These are phyloP conservation scores for Paratinospora sagittata DNA, from an alignment of 164 flowering plant species.

Conservation along the genomic window DNA sequence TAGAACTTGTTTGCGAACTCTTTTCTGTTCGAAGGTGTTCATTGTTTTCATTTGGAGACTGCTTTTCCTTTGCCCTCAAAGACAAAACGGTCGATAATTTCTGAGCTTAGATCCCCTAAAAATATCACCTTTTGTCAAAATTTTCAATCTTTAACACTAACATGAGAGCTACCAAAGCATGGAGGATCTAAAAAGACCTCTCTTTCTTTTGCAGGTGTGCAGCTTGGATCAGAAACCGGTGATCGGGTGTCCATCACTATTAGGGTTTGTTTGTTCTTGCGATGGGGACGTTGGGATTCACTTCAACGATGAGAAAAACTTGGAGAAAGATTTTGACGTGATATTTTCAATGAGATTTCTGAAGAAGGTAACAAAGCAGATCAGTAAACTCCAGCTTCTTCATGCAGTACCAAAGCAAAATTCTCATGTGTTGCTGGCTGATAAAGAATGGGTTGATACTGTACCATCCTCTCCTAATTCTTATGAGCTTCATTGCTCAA, in stretches of 20 bases:
- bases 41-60: background rate
- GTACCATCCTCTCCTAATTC: constrained; percentile 59
- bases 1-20: too few relatives aligned
- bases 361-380: constrained; percentile 40
- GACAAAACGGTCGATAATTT: background rate
- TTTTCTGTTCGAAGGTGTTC: too few relatives aligned
- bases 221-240: constrained; percentile 20
- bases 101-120: too few relatives aligned
- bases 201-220: constrained; percentile 43
- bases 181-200: background rate
- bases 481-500: constrained; percentile 50
- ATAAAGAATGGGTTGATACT: constrained; percentile 67
- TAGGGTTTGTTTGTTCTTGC: constrained; percentile 45
- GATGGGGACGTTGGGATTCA: constrained; percentile 58
- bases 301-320: constrained; percentile 12
- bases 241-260: constrained; percentile 28
- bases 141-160: background rate
- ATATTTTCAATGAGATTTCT: constrained; percentile 50
- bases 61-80: background rate
- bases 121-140: too few relatives aligned
- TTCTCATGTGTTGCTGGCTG: constrained; percentile 49
- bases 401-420: constrained; percentile 26
- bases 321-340: constrained; percentile 41
- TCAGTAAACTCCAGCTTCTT: constrained; percentile 45
- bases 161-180: background rate